Percentiles rank a stretch among this genome's conserved stretches.
phyloP scores from a whole-genome alignment of 2,329 filamentous ascomycete species.

The Botrytis sinoallii region DNA sequence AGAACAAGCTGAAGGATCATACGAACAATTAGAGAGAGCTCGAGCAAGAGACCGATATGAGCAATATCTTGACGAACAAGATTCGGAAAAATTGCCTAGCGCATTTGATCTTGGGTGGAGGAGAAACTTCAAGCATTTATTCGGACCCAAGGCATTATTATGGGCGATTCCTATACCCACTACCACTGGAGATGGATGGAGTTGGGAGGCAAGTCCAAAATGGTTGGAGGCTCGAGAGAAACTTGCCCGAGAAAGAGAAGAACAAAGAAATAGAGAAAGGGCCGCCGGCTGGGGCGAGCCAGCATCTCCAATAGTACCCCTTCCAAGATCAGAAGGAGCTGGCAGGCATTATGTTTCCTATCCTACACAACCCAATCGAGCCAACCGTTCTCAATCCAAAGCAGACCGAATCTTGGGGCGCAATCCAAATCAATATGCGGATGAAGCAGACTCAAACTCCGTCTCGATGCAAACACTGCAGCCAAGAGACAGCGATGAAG shows the following conservation, averaged over 20 bases:
- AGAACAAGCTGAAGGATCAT: slow-evolving; percentile 39
- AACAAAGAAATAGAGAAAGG: slow-evolving; percentile 61
- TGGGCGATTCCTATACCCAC: slow-evolving; percentile 83
- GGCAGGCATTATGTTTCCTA: slow-evolving; percentile 35
- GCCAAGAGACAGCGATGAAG: slow-evolving; percentile 28
- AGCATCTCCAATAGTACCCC: slow-evolving; percentile 22
- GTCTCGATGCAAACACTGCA: slow-evolving; percentile 35
- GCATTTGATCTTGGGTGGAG: slow-evolving; percentile 89
- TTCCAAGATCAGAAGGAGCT: slow-evolving; percentile 27
- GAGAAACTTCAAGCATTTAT: slow-evolving; percentile 75
- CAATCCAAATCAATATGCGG: slow-evolving; percentile 33
- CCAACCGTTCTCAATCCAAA: slow-evolving; percentile 33
- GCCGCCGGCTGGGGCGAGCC: slow-evolving; percentile 63
- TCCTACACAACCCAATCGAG: slow-evolving; percentile 19
- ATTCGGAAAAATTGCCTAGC: slow-evolving; percentile 82
- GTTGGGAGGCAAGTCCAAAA: slow-evolving; percentile 79
- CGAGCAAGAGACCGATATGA: slow-evolving; percentile 68
- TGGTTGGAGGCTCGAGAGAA: slow-evolving; percentile 72
- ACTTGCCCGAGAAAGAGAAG: slow-evolving; percentile 55
- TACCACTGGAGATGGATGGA: slow-evolving; percentile 89
- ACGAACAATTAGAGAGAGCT: slow-evolving; percentile 56
- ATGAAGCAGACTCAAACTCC: slow-evolving; percentile 27
- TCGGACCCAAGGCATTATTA: slow-evolving; percentile 68
- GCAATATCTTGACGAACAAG: slow-evolving; percentile 84
- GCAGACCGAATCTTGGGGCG: slow-evolving; percentile 40